These are phyloP conservation scores for Kazachstania viticola DNA, from an alignment of 805 yeast genomes.

Conservation along the genomic window DNA sequence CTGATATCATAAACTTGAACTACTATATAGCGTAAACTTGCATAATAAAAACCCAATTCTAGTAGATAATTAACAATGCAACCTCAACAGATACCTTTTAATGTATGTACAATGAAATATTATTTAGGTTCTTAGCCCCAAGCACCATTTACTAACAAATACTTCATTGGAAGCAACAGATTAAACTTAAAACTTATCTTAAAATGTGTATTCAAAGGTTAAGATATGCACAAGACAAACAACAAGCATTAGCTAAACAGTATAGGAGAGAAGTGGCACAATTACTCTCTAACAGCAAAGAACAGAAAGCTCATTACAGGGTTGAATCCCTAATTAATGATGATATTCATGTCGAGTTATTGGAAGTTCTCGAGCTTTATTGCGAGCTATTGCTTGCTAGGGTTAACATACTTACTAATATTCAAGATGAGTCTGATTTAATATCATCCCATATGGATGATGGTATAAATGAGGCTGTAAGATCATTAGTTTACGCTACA, in stretches of 20 bases:
- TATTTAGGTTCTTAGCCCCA: background rate
- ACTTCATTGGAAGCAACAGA: conserved; percentile 7
- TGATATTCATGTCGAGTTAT: conserved; percentile 65
- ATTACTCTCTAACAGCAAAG: conserved; percentile 55
- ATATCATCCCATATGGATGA: conserved; percentile 23
- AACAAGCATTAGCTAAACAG: conserved; percentile 63
- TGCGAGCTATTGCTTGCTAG: conserved; percentile 75
- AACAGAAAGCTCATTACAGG: conserved; percentile 70
- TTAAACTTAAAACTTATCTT: conserved; percentile 24
- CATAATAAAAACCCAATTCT: too few species aligned
- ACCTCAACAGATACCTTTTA: background rate
- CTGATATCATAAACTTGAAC: too few species aligned
- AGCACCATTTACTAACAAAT: background rate
- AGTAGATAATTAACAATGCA: too few species aligned
- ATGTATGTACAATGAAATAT: background rate
- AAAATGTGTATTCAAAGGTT: conserved; percentile 66
- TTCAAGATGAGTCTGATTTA: conserved; percentile 24
- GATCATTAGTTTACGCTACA: conserved; percentile 56
- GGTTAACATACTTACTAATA: conserved; percentile 44
- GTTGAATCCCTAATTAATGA: conserved; percentile 78
- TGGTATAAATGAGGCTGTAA: conserved; percentile 64
- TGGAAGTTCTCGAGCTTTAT: conserved; percentile 70
- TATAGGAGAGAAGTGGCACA: conserved; percentile 64
- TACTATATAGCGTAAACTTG: too few species aligned
- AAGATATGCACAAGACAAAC: conserved; percentile 62